Conservation (phyloP, 331 rosid species). For the Rhamnella rubrinervis region DNA sequence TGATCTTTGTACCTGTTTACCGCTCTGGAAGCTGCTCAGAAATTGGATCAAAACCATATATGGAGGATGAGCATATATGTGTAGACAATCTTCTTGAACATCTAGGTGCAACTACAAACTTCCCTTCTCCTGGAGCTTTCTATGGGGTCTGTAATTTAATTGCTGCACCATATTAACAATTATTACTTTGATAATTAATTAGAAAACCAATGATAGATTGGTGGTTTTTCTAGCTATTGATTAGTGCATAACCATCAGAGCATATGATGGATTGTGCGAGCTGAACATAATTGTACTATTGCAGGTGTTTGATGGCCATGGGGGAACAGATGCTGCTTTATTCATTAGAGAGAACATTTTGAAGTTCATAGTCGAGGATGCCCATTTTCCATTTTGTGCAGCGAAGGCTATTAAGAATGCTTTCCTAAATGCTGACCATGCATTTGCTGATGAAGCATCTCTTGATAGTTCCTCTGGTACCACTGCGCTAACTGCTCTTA, state of each 20-base stretch:
- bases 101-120: conserved; percentile 31
- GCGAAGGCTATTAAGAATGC: conserved; percentile 31
- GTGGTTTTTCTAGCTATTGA: not conserved
- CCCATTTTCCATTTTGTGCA: conserved; percentile 25
- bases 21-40: conserved; percentile 51
- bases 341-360: conserved; percentile 32
- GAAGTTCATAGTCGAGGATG: conserved; percentile 32
- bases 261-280: not conserved
- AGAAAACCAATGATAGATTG: not conserved
- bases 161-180: not conserved
- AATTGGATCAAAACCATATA: conserved; percentile 36
- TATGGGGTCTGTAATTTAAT: conserved; percentile 39
- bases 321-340: conserved; percentile 43
- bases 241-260: not conserved
- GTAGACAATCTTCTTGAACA: conserved; percentile 34
- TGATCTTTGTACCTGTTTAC: conserved; percentile 27
- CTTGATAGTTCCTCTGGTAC: conserved; percentile 44
- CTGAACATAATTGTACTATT: not conserved
- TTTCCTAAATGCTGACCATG: conserved; percentile 35
- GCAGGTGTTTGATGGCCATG: conserved; percentile 46
- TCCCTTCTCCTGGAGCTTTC: conserved; percentile 40
- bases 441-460: conserved; percentile 33
- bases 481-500: conserved; percentile 38
- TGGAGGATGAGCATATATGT: conserved; percentile 49
- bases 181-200: not conserved